A percentile compares a stretch with the other conserved stretches of the same genome.
phyloP scores from a whole-genome alignment of 495 filamentous ascomycete species.

The Penicillium steckii region DNA sequence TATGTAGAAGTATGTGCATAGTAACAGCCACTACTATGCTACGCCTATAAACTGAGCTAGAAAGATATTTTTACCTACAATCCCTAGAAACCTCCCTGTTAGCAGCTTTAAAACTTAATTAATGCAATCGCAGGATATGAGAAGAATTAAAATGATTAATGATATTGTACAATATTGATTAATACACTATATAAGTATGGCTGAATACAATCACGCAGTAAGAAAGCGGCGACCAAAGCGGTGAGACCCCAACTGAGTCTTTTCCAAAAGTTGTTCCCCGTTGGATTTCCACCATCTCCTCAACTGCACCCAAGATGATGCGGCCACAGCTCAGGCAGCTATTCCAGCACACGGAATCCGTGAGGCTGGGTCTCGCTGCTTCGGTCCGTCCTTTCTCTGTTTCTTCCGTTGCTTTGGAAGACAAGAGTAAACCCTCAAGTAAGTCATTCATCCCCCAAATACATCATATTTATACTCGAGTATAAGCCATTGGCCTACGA shows the following conservation, averaged over 20 bases:
- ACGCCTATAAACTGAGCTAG: too few species aligned
- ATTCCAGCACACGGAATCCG: slow-evolving; percentile 14
- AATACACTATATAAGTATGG: too few species aligned
- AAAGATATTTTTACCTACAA: too few species aligned
- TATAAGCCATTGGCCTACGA: too few species aligned
- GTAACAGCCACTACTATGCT: too few species aligned
- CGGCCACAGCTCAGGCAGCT: slow-evolving; percentile 27
- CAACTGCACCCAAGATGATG: slow-evolving; percentile 29
- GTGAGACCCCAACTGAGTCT: not conserved
- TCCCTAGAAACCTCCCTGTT: too few species aligned
- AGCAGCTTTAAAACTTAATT: too few species aligned
- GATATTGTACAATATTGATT: too few species aligned
- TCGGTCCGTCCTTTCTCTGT: slow-evolving; percentile 33
- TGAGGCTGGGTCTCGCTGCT: slow-evolving; percentile 8
- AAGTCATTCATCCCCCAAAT: slow-evolving; percentile 13
- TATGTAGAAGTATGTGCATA: too few species aligned
- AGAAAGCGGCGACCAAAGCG: not conserved
- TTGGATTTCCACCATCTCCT: slow-evolving; percentile 4
- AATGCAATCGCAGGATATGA: too few species aligned
- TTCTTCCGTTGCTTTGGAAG: slow-evolving; percentile 20
- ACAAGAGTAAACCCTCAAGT: slow-evolving; percentile 21
- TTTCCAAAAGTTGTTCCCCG: slow-evolving; percentile 14
- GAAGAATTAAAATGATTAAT: not conserved
- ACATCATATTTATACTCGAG: not conserved
- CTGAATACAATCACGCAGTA: too few species aligned